phyloP scores from a whole-genome alignment of 352 stramenopile genomes.

The Blastocystis hominis region DNA sequence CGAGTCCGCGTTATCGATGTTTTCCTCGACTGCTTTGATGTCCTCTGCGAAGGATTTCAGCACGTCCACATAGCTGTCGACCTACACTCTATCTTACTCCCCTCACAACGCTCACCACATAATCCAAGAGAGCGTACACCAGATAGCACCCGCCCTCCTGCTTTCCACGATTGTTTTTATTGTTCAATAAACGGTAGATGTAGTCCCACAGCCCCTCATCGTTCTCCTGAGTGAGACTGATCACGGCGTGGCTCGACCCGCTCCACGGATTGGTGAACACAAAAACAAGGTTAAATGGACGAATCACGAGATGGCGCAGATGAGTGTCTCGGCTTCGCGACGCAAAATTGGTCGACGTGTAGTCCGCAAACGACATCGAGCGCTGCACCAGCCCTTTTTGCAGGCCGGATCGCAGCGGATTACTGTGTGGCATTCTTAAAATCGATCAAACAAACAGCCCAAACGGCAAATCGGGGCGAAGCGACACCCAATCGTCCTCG shows the following conservation, averaged over 20 bases:
- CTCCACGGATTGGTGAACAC: constrained; percentile 47
- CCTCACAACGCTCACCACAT: background rate
- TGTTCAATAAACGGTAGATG: background rate
- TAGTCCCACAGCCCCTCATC: constrained; percentile 44
- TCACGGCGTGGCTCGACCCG: constrained; percentile 11
- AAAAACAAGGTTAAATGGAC: constrained; percentile 35
- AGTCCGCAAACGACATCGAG: background rate
- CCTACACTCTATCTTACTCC: background rate
- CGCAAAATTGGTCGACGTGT: background rate
- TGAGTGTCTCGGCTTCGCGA: background rate
- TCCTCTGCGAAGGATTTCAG: constrained; percentile 40
- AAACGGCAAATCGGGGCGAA: background rate
- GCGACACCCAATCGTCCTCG: background rate
- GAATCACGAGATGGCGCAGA: background rate
- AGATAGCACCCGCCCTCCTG: constrained; percentile 27
- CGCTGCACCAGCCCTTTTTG: background rate
- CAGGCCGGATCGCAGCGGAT: background rate
- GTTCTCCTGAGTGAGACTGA: constrained; percentile 1
- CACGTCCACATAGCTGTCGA: constrained; percentile 35
- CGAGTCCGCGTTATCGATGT: background rate
- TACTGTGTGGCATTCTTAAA: background rate
- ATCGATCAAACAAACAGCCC: background rate
- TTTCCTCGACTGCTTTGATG: constrained; percentile 16
- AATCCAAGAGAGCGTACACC: constrained; percentile 48
- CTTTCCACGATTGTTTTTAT: constrained; percentile 26